These are phyloP conservation scores for Chlamydomonas sp. DNA, from an alignment of 139 green algal species.

Conservation along the genomic window DNA sequence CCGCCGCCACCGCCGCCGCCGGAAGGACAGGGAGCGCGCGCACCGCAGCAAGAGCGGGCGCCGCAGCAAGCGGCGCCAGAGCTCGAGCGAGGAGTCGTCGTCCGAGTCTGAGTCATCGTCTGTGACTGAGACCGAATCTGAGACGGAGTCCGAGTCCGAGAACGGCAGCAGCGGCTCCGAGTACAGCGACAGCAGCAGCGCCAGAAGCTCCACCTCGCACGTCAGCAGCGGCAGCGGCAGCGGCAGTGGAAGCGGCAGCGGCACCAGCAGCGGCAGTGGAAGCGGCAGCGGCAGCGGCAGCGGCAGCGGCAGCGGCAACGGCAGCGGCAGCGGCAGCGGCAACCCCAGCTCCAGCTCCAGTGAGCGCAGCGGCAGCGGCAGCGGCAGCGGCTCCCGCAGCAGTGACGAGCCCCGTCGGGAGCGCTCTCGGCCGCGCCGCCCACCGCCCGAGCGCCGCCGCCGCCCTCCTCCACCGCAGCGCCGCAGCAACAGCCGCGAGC, in stretches of 20 bases:
- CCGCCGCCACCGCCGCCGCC: not conserved
- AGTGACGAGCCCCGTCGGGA: too few relatives aligned
- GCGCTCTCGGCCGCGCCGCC: too few relatives aligned
- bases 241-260: not conserved
- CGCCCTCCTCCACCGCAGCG: not conserved
- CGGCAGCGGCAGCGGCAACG: not conserved
- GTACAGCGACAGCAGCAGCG: not conserved
- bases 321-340: too few relatives aligned
- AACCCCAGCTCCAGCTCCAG: too few relatives aligned
- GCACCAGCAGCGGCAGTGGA: not conserved
- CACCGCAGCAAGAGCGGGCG: not conserved
- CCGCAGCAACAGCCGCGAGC: not conserved
- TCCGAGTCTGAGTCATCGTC: not conserved
- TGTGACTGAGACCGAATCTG: not conserved
- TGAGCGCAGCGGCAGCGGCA: not conserved
- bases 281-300: not conserved
- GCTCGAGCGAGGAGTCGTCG: not conserved
- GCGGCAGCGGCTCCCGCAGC: too few relatives aligned
- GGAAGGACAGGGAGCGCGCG: not conserved
- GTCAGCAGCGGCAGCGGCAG: not conserved
- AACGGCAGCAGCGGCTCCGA: not conserved
- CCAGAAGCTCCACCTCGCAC: too few relatives aligned
- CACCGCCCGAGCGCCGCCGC: too few relatives aligned
- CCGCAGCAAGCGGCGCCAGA: not conserved
- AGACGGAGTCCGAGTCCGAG: not conserved